A percentile compares a stretch with the other conserved stretches of the same genome.
These are phyloP conservation scores for Thermothelomyces thermophilus DNA, from an alignment of 2,329 filamentous ascomycete species.

Conservation along the genomic window DNA sequence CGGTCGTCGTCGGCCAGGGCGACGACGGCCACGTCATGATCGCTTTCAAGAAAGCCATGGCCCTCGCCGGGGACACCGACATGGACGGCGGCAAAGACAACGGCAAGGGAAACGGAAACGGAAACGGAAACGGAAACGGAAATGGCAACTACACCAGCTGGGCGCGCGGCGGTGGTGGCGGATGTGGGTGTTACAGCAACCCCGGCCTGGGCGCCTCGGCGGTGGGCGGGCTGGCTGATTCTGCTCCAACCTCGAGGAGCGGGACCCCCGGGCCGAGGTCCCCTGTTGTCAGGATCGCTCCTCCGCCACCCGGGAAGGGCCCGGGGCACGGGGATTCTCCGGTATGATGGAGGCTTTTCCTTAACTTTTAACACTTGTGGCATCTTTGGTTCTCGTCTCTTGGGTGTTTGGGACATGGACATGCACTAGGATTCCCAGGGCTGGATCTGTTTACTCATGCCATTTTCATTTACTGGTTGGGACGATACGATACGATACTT, in stretches of 20 bases:
- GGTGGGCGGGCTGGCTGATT: no score
- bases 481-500: no score
- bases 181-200: background rate
- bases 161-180: background rate
- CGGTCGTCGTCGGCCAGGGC: slow-evolving; percentile 34
- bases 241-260: no score
- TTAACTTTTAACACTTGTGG: background rate
- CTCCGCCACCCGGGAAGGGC: background rate
- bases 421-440: background rate
- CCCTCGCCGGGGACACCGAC: slow-evolving; percentile 7
- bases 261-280: background rate
- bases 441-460: background rate
- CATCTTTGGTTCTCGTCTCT: background rate
- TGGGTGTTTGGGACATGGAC: background rate
- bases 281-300: slow-evolving; percentile 19
- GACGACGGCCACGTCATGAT: slow-evolving; percentile 34
- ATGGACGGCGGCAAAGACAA: background rate
- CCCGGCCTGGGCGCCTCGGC: background rate
- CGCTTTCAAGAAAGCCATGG: slow-evolving; percentile 31
- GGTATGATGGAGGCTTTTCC: background rate
- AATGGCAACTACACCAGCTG: background rate
- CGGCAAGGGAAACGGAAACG: background rate
- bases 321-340: background rate
- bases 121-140: background rate
- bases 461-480: background rate